Percentiles rank a stretch among this genome's conserved stretches.
Conservation (phyloP, 2,329 filamentous ascomycete species). For the Paracoccidioides brasiliensis region DNA sequence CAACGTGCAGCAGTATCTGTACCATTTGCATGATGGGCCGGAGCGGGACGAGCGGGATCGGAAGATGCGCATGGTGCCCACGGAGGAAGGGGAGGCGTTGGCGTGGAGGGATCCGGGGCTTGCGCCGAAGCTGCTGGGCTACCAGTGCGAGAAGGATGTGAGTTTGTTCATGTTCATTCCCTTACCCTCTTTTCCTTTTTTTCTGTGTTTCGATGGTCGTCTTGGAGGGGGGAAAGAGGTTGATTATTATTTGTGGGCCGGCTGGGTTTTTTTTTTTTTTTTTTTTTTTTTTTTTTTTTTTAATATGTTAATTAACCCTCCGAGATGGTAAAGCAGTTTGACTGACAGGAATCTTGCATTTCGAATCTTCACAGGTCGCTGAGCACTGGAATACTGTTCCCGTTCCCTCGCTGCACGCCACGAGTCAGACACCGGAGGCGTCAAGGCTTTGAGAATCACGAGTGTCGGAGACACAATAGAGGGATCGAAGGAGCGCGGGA, state of each 20-base stretch:
- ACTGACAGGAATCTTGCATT: too few relatives aligned
- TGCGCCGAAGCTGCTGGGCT: conserved; percentile 28
- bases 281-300: background rate
- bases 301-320: background rate
- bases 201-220: background rate
- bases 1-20: conserved; percentile 49
- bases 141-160: conserved; percentile 15
- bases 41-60: conserved; percentile 44
- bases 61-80: conserved; percentile 27
- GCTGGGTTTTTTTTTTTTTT: background rate
- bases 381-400: background rate
- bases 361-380: background rate
- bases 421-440: background rate
- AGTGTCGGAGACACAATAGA: too few relatives aligned
- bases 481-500: too few relatives aligned
- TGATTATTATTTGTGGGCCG: too few relatives aligned
- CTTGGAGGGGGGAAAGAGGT: too few relatives aligned
- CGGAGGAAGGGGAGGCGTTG: conserved; percentile 29
- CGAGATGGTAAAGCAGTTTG: too few relatives aligned
- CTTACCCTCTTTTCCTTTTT: background rate
- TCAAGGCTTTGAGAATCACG: background rate
- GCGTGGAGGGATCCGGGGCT: conserved; percentile 32
- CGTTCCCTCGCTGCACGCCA: background rate
- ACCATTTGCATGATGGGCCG: conserved; percentile 46
- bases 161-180: background rate